Conservation (phyloP, 306 rosid genomes). For the Vigna angularis region DNA sequence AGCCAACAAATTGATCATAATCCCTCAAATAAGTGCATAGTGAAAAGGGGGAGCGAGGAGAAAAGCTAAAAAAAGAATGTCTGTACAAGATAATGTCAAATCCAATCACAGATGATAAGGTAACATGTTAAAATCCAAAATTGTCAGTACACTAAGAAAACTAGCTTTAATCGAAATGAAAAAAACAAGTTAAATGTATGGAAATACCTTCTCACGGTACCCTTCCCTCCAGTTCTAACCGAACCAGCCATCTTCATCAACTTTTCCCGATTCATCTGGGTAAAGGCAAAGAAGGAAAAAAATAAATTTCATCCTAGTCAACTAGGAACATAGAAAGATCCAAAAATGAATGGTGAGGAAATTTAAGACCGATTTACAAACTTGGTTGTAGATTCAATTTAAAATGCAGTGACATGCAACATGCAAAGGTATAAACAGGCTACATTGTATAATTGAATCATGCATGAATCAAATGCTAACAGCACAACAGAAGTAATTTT, state of each 20-base stretch:
- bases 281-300: neutral
- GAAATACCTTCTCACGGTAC: conserved; percentile 85
- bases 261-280: conserved; percentile 82
- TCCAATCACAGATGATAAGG: neutral
- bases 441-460: neutral
- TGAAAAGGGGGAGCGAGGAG: neutral
- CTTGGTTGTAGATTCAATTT: neutral
- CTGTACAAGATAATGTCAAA: neutral
- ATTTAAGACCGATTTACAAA: neutral
- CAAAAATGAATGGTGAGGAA: neutral
- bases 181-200: neutral
- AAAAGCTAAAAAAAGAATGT: neutral
- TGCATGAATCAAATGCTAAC: neutral
- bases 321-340: neutral
- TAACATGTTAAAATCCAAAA: neutral
- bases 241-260: conserved; percentile 97
- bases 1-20: neutral
- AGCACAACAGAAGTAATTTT: neutral
- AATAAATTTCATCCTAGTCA: conserved; percentile 18
- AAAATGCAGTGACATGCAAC: neutral
- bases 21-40: neutral
- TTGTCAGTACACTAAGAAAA: neutral
- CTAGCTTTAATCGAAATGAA: neutral
- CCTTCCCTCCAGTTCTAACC: conserved; percentile 96
- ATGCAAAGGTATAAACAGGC: neutral